phyloP scores from a whole-genome alignment of 441 rosid genomes.

The Arabidopsis hybrid region DNA sequence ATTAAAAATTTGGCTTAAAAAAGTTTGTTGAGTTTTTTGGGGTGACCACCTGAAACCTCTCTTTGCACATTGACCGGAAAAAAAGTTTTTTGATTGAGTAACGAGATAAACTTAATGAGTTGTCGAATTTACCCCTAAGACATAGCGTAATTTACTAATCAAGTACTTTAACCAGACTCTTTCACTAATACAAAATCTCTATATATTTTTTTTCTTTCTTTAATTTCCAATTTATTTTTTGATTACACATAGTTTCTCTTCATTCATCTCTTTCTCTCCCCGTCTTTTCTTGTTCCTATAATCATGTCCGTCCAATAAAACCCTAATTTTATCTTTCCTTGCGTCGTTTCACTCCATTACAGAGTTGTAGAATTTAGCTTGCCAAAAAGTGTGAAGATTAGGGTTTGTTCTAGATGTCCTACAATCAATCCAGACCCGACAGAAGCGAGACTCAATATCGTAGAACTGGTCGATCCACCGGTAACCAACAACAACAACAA shows the following conservation, averaged over 20 bases:
- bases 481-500: slow-evolving; percentile 46
- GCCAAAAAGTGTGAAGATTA: slow-evolving; percentile 22
- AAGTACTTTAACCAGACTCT: slow-evolving; percentile 34
- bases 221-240: background rate
- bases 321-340: slow-evolving; percentile 50
- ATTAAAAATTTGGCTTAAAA: background rate
- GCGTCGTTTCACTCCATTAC: slow-evolving; percentile 47
- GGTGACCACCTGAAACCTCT: slow-evolving; percentile 39
- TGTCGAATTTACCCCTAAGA: background rate
- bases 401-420: slow-evolving; percentile 84
- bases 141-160: background rate
- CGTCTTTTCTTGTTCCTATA: slow-evolving; percentile 43
- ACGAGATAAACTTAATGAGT: background rate
- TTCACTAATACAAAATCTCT: background rate
- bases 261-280: slow-evolving; percentile 27
- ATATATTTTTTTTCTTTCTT: background rate
- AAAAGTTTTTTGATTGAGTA: background rate
- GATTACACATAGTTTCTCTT: background rate
- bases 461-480: slow-evolving; percentile 74
- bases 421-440: slow-evolving; percentile 92
- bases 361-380: slow-evolving; percentile 42
- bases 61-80: slow-evolving; percentile 53
- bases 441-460: slow-evolving; percentile 75
- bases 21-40: slow-evolving; percentile 17
- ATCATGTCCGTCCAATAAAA: slow-evolving; percentile 56